Conservation (phyloP, 768 basidiomycete genomes). For the Harrya chromipes region DNA sequence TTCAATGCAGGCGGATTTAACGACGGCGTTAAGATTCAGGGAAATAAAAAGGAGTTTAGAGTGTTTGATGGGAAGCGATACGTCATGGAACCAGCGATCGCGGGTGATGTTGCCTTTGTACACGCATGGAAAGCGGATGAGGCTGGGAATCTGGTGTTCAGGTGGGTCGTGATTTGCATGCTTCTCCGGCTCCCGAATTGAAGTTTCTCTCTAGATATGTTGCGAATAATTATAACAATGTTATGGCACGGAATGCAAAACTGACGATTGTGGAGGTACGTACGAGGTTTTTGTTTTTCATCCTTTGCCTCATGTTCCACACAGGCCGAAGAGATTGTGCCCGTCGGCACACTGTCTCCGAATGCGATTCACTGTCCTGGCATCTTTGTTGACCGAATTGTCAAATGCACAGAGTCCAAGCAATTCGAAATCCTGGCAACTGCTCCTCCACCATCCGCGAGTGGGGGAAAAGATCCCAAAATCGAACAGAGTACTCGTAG, state of each 20-base stretch:
- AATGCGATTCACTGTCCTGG: conserved; percentile 80
- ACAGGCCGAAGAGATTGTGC: conserved; percentile 85
- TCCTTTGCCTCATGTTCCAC: not conserved
- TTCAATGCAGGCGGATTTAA: conserved; percentile 72
- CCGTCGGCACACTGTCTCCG: conserved; percentile 73
- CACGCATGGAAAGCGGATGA: conserved; percentile 91
- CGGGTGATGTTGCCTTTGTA: conserved; percentile 78
- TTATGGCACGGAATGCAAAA: conserved; percentile 85
- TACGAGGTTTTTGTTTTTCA: conserved; percentile 1
- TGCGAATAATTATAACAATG: conserved; percentile 77
- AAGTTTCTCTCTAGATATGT: conserved; percentile 54
- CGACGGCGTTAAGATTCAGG: conserved; percentile 63
- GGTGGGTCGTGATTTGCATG: conserved; percentile 40
- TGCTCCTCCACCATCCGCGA: conserved; percentile 41
- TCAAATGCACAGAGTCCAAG: conserved; percentile 70
- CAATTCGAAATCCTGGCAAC: conserved; percentile 70
- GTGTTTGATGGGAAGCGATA: conserved; percentile 74
- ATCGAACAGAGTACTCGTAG: conserved; percentile 53
- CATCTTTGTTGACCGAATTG: conserved; percentile 83
- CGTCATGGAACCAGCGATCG: conserved; percentile 73
- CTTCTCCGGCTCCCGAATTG: not conserved
- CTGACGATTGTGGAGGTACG: conserved; percentile 82
- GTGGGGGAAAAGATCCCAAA: conserved; percentile 44
- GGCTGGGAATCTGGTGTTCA: conserved; percentile 83
- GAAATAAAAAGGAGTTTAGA: conserved; percentile 69